Evolutionary conservation across 352 stramenopile species (phyloP).

Genomic region (Phytopythium mirpurense): DNA sequence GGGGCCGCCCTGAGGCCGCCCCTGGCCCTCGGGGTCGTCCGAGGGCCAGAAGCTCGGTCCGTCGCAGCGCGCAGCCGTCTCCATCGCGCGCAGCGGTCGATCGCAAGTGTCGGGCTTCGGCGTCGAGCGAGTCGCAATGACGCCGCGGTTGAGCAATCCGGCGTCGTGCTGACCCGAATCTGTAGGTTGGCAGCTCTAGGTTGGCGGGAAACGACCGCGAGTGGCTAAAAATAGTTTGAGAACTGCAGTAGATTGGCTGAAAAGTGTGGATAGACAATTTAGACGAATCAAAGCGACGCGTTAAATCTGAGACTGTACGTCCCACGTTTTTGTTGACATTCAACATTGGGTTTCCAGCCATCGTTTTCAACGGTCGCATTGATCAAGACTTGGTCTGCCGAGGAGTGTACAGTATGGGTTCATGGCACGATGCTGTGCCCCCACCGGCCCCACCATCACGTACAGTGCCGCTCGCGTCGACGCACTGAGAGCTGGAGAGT

Average conservation of each 20-base stretch:
- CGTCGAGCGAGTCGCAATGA: background rate
- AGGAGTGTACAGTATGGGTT: no score
- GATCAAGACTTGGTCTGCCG: no score
- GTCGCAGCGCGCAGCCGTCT: background rate
- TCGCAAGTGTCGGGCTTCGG: background rate
- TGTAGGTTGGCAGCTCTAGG: background rate
- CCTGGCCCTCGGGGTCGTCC: background rate
- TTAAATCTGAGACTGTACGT: no score
- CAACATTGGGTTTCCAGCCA: constrained; percentile 2
- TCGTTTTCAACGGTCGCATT: no score
- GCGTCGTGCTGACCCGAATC: background rate
- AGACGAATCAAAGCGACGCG: background rate
- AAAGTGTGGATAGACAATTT: background rate
- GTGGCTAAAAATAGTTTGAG: background rate
- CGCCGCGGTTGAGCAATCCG: background rate
- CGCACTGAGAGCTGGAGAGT: no score
- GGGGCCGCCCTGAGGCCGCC: background rate
- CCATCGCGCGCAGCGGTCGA: background rate
- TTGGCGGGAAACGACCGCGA: constrained; percentile 1
- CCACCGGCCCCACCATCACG: no score
- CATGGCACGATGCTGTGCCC: no score
- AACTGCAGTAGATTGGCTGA: background rate
- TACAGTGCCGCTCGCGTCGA: no score
- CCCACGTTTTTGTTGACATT: background rate
- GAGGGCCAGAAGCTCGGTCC: constrained; percentile 6